Percentiles rank a stretch among this genome's conserved stretches.
Conservation (phyloP, 148 eudicot species). For the Hydrangea macrophylla region DNA sequence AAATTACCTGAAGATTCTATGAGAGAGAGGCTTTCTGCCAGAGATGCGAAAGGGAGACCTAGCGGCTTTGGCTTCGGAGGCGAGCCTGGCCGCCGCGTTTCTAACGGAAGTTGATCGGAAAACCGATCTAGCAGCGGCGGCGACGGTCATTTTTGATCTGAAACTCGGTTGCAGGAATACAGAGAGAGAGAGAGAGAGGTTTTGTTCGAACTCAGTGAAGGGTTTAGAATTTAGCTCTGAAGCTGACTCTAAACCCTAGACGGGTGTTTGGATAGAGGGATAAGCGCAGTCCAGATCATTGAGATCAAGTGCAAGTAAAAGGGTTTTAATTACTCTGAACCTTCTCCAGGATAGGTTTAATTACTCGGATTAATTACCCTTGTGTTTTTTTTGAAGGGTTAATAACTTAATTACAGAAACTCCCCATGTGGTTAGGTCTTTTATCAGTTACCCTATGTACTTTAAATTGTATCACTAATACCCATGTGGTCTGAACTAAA, state of each 20-base stretch:
- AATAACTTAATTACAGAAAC: too few species aligned
- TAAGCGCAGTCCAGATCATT: too few species aligned
- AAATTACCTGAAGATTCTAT: slow-evolving; percentile 58
- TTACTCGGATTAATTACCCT: too few species aligned
- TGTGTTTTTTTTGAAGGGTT: too few species aligned
- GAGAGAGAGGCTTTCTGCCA: slow-evolving; percentile 38
- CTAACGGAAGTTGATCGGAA: slow-evolving; percentile 51
- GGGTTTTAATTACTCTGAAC: too few species aligned
- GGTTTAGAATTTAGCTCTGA: background rate
- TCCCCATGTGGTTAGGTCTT: too few species aligned
- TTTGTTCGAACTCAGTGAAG: background rate
- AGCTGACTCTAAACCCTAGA: background rate
- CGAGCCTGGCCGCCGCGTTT: slow-evolving; percentile 35
- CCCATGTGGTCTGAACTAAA: too few species aligned
- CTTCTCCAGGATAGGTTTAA: too few species aligned
- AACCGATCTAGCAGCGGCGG: slow-evolving; percentile 56
- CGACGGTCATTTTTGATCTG: slow-evolving; percentile 13
- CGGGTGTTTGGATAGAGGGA: background rate
- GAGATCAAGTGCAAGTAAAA: too few species aligned
- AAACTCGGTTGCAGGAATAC: background rate
- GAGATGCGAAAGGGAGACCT: slow-evolving; percentile 48
- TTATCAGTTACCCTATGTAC: background rate
- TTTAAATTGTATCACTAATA: too few species aligned
- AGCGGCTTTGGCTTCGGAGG: slow-evolving; percentile 47
- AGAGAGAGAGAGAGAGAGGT: background rate